phyloP scores from a whole-genome alignment of 2,329 filamentous ascomycete species.

The Epichloe scottii region DNA sequence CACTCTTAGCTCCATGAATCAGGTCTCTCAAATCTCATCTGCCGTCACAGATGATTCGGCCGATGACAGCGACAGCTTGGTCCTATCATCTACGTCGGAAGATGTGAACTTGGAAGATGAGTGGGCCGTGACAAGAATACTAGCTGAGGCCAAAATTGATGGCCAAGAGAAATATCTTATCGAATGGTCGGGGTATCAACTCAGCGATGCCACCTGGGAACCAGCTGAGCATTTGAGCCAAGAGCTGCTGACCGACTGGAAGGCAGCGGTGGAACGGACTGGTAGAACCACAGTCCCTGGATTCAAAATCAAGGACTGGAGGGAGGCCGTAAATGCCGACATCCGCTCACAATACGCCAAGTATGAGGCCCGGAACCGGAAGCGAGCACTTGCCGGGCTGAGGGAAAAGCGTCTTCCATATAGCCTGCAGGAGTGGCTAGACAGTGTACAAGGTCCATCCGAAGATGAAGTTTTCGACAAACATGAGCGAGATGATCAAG shows the following conservation, averaged over 20 bases:
- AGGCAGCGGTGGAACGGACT: slow-evolving; percentile 24
- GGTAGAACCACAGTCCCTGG: slow-evolving; percentile 18
- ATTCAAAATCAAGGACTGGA: slow-evolving; percentile 27
- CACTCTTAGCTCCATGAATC: neutral
- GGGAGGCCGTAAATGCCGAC: slow-evolving; percentile 18
- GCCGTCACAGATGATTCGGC: neutral
- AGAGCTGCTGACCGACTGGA: slow-evolving; percentile 30
- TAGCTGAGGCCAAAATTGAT: slow-evolving; percentile 29
- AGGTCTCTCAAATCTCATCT: neutral
- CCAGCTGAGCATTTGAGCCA: slow-evolving; percentile 29
- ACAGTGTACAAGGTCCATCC: neutral
- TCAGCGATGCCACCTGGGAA: slow-evolving; percentile 36
- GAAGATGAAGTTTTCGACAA: slow-evolving; percentile 1
- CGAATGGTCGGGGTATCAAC: slow-evolving; percentile 23
- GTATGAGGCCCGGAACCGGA: slow-evolving; percentile 31
- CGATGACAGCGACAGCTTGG: slow-evolving; percentile 15
- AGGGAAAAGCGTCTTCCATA: slow-evolving; percentile 3
- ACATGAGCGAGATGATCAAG: neutral
- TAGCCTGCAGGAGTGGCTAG: slow-evolving; percentile 3
- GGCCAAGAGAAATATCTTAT: slow-evolving; percentile 21
- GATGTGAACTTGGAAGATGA: slow-evolving; percentile 25
- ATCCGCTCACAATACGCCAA: slow-evolving; percentile 20
- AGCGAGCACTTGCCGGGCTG: slow-evolving; percentile 25
- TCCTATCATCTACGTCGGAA: slow-evolving; percentile 21
- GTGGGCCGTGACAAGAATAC: slow-evolving; percentile 38